Percentiles rank a stretch among this genome's conserved stretches.
Evolutionary conservation across 768 basidiomycete species (phyloP).

Genomic region (Scleroderma bovista): DNA sequence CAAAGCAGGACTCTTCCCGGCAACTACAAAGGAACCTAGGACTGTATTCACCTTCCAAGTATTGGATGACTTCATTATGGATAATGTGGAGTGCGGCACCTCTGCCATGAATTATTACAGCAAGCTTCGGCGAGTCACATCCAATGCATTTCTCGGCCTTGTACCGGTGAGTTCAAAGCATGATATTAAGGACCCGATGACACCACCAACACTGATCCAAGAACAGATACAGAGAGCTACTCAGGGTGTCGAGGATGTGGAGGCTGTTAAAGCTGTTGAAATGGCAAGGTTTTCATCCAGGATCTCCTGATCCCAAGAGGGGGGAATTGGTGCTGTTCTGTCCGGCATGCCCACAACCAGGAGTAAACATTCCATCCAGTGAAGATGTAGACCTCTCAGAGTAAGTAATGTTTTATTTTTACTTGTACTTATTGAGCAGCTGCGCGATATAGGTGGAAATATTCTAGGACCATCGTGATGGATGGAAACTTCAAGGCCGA

Average conservation of each 20-base stretch:
- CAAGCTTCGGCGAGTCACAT: constrained; percentile 1
- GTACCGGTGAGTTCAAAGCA: background rate
- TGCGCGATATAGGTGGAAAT: constrained; percentile 5
- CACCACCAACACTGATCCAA: too few species aligned
- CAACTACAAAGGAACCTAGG: background rate
- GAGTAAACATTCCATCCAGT: constrained; percentile 17
- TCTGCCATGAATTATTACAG: background rate
- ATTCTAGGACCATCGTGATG: constrained; percentile 1
- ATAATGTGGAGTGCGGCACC: constrained; percentile 17
- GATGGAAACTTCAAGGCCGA: constrained; percentile 24
- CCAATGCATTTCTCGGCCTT: background rate
- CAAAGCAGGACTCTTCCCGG: background rate
- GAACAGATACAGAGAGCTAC: constrained; percentile 16
- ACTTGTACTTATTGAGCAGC: background rate
- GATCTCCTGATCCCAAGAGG: background rate
- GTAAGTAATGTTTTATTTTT: background rate
- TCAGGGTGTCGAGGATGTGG: constrained; percentile 13
- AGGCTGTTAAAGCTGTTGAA: constrained; percentile 13
- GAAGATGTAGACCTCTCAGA: constrained; percentile 6
- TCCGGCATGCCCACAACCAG: constrained; percentile 23
- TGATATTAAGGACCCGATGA: too few species aligned
- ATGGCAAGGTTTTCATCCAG: constrained; percentile 10
- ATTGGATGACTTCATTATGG: constrained; percentile 12
- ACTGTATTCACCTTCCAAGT: constrained; percentile 12
- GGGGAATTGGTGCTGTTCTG: constrained; percentile 19